A percentile compares a stretch with the other conserved stretches of the same genome.
Conservation (phyloP, 1,139 yeast genomes). For the Zygosaccharomyces sapae region DNA sequence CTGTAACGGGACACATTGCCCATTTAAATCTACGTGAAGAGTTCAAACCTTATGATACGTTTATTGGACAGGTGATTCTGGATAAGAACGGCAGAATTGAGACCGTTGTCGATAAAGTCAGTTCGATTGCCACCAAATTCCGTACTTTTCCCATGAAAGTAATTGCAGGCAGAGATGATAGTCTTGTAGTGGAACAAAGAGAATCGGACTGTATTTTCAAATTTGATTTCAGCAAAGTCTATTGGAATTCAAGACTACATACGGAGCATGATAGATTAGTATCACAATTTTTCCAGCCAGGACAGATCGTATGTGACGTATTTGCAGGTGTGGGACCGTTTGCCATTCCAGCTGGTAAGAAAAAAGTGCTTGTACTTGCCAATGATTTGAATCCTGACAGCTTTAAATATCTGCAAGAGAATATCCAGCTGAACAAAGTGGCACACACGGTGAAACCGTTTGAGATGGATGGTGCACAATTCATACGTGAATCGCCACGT, state of each 20-base stretch:
- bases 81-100: slow-evolving; percentile 77
- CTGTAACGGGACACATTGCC: slow-evolving; percentile 94
- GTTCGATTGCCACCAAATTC: slow-evolving; percentile 79
- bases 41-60: slow-evolving; percentile 71
- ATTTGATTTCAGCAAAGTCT: slow-evolving; percentile 89
- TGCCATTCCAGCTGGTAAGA: slow-evolving; percentile 93
- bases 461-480: slow-evolving; percentile 79
- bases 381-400: slow-evolving; percentile 93
- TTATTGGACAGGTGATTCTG: slow-evolving; percentile 86
- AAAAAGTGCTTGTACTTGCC: slow-evolving; percentile 73
- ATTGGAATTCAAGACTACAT: slow-evolving; percentile 96
- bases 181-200: slow-evolving; percentile 72
- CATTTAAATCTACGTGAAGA: slow-evolving; percentile 83
- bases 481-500: slow-evolving; percentile 59
- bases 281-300: slow-evolving; percentile 48
- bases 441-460: slow-evolving; percentile 54
- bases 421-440: slow-evolving; percentile 63
- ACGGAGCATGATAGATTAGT: slow-evolving; percentile 89
- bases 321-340: slow-evolving; percentile 99
- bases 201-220: slow-evolving; percentile 83
- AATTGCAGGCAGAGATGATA: slow-evolving; percentile 66
- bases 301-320: slow-evolving; percentile 84
- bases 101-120: slow-evolving; percentile 93
- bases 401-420: slow-evolving; percentile 60
- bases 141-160: slow-evolving; percentile 93